Evolutionary conservation across 306 rosid species (phyloP).

Genomic region (Cucurbita argyrosperma): DNA sequence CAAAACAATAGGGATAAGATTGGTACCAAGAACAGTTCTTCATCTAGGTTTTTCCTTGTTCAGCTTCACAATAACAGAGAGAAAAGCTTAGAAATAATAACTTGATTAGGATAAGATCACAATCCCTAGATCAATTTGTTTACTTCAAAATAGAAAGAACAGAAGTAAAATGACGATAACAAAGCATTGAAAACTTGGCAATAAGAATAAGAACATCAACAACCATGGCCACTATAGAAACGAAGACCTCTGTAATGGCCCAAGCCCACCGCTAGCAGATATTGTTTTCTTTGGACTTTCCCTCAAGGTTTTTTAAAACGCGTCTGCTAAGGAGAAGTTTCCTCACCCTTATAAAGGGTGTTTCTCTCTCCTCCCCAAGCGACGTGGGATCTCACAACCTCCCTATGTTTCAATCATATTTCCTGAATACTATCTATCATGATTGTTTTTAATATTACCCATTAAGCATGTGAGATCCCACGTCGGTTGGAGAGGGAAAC

Average conservation of each 20-base stretch:
- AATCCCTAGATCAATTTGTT: background rate
- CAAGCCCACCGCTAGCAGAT: too few relatives aligned
- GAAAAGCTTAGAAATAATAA: background rate
- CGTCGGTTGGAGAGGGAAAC: too few relatives aligned
- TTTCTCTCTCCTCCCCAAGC: too few relatives aligned
- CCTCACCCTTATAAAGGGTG: too few relatives aligned
- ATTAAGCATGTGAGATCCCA: background rate
- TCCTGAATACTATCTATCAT: background rate
- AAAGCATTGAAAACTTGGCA: background rate
- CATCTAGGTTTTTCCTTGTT: slow-evolving; percentile 6
- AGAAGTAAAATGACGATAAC: background rate
- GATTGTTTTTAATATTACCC: background rate
- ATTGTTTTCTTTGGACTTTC: too few relatives aligned
- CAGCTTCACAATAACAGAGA: background rate
- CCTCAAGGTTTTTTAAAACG: too few relatives aligned
- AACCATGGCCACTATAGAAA: background rate
- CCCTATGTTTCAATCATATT: background rate
- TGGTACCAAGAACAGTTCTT: background rate
- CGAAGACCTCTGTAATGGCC: background rate
- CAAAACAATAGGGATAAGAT: slow-evolving; percentile 1
- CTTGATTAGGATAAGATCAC: background rate
- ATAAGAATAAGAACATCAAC: background rate
- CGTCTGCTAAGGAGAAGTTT: too few relatives aligned
- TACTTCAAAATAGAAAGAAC: background rate
- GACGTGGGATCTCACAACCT: background rate